phyloP scores from a whole-genome alignment of 192 early-diverging fungal genomes.

The Chytriomyces sp. region DNA sequence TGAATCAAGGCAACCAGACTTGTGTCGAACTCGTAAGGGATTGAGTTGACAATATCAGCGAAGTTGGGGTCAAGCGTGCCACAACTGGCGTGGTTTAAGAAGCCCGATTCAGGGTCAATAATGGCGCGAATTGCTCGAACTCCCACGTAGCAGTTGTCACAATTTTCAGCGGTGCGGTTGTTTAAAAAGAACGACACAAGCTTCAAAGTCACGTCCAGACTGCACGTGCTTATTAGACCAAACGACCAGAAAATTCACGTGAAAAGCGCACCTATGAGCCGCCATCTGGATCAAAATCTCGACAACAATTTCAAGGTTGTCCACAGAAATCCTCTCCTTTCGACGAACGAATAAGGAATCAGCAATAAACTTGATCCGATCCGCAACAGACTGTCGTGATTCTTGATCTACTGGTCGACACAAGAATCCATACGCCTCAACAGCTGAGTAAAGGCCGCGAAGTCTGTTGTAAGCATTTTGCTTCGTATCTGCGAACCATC shows the following conservation, averaged over 20 bases:
- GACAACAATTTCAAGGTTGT: conserved; percentile 45
- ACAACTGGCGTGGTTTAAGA: conserved; percentile 23
- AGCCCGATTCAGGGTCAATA: conserved; percentile 50
- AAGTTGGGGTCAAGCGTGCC: conserved; percentile 36
- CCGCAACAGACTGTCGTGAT: conserved; percentile 35
- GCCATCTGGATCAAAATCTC: conserved; percentile 56
- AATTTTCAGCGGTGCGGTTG: conserved; percentile 29
- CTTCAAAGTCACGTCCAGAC: conserved; percentile 39
- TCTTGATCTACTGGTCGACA: conserved; percentile 42
- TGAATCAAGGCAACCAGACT: conserved; percentile 35
- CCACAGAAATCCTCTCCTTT: conserved; percentile 35
- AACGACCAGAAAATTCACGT: not conserved
- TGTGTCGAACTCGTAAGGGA: conserved; percentile 42
- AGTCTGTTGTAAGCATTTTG: conserved; percentile 31
- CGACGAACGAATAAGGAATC: conserved; percentile 47
- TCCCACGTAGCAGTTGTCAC: conserved; percentile 42
- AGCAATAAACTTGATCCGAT: conserved; percentile 46
- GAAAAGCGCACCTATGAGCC: conserved; percentile 41
- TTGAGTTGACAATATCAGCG: conserved; percentile 35
- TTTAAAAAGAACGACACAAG: conserved; percentile 39
- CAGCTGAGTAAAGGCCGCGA: conserved; percentile 30
- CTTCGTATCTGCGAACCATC: conserved; percentile 48
- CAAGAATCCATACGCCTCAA: conserved; percentile 36
- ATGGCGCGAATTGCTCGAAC: conserved; percentile 47
- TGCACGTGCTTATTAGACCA: no score